phyloP scores from a whole-genome alignment of 129 eudicot species.

The Helianthus annuus region DNA sequence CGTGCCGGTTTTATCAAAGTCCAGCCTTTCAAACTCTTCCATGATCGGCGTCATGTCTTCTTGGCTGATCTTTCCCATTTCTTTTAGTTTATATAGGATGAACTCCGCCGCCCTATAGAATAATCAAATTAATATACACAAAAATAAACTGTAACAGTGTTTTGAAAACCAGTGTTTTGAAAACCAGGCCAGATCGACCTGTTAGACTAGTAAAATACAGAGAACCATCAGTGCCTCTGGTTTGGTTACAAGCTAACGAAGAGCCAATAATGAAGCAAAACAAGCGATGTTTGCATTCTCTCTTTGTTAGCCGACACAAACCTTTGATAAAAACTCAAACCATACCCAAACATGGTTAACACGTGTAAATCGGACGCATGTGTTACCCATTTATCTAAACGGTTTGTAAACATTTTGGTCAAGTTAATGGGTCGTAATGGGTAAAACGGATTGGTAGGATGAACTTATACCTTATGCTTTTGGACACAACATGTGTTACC shows the following conservation, averaged over 20 bases:
- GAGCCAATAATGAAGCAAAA: neutral
- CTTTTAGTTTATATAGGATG: conserved; percentile 72
- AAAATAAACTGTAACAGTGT: neutral
- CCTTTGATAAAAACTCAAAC: no score
- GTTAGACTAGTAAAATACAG: neutral
- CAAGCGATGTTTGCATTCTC: no score
- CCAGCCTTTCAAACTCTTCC: conserved; percentile 87
- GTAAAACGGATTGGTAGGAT: no score
- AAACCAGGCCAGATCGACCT: no score
- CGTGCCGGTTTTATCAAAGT: conserved; percentile 85
- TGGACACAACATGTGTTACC: no score
- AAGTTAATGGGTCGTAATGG: no score
- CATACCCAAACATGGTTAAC: no score
- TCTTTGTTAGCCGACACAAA: neutral
- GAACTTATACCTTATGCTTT: no score
- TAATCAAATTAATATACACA: neutral
- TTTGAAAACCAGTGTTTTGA: conserved; percentile 4
- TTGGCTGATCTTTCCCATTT: conserved; percentile 91
- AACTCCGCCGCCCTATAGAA: conserved; percentile 84
- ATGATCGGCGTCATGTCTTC: conserved; percentile 68
- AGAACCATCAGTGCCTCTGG: neutral
- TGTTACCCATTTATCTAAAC: no score
- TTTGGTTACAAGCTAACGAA: neutral
- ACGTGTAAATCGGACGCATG: no score
- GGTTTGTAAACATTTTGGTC: no score